These are phyloP conservation scores for Pythium pyrilobum DNA, from an alignment of 352 stramenopile genomes.

Conservation along the genomic window DNA sequence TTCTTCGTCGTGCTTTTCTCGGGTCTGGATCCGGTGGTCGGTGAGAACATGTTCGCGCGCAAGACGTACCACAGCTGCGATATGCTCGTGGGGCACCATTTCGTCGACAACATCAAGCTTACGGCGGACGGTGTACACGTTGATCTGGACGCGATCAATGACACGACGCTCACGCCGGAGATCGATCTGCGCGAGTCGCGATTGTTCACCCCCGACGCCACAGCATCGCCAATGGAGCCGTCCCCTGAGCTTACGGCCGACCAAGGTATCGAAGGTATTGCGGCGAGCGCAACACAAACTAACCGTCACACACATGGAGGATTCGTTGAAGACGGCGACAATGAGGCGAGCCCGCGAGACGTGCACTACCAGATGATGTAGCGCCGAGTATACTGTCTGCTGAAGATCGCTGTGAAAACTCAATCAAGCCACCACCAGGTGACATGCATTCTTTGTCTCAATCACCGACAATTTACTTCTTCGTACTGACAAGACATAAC, in stretches of 20 bases:
- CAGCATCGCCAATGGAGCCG: background rate
- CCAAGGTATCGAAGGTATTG: no score
- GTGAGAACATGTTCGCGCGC: slow-evolving; percentile 51
- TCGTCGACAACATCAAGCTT: slow-evolving; percentile 58
- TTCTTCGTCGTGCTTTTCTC: slow-evolving; percentile 60
- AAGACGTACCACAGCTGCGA: slow-evolving; percentile 61
- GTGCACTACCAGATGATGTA: no score
- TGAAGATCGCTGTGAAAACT: no score
- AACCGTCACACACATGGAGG: no score
- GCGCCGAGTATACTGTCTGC: no score
- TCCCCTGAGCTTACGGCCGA: background rate
- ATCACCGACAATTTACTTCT: no score
- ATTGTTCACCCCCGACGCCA: background rate
- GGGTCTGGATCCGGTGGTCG: slow-evolving; percentile 43
- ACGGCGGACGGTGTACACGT: slow-evolving; percentile 46
- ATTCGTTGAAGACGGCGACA: no score
- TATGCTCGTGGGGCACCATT: slow-evolving; percentile 52
- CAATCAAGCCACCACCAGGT: no score
- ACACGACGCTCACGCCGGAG: slow-evolving; percentile 33
- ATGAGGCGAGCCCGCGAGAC: no score
- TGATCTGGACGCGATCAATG: slow-evolving; percentile 47
- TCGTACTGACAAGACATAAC: no score
- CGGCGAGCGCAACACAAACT: no score
- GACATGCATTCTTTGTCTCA: no score
- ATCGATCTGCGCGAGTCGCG: slow-evolving; percentile 24